Evolutionary conservation across 768 basidiomycete species (phyloP), one percentile per base, ranked within the genome.

Genomic region (Zangia roseola): DNA sequence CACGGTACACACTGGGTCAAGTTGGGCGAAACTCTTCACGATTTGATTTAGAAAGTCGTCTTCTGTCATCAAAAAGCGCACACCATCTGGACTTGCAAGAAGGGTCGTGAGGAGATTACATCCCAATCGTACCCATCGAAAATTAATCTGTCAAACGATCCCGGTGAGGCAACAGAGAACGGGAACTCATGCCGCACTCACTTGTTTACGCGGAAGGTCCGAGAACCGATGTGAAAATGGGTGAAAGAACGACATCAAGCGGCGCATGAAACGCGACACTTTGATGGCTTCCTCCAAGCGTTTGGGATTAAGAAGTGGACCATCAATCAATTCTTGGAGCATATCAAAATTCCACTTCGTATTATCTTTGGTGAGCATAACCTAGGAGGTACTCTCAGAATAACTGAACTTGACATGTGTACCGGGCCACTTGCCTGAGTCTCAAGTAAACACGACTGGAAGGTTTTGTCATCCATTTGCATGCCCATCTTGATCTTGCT

Each of bases 401-500:
- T 16, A 30, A 21, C 6, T 23, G 47, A 35, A 26, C 13, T 16
- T 31, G 14, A 34, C 19, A 49, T 36, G 19, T 19, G 23, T 50
- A 37, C 13, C 24, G 48, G 45, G 1, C 12, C 12, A 64, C 64
- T 52, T 44, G 92, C 92, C 69, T 93, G 90, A 2, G 92, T 91
- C 58, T 97, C 93, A 19, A 94, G 75, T 42, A 99, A 73, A 34
- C 77, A 79, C 5, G 84, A 74, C 61, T 94, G 91, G 69, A 98
- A 99, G 5, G 87, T 81, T 64, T 79, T 86, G 67, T 98, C 97
- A 64, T 99, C 97, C 82, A 98, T 91, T 69, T 92, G 89, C 80
- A 97, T 83, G 51, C 86, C 88, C 62, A 88, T 79, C 64, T 93
- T 91, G 45, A 97, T 75, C 68, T 91, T 94, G 21, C 82, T 85